phyloP scores from a whole-genome alignment of 768 basidiomycete species.

The Pleurotus tuoliensis region DNA sequence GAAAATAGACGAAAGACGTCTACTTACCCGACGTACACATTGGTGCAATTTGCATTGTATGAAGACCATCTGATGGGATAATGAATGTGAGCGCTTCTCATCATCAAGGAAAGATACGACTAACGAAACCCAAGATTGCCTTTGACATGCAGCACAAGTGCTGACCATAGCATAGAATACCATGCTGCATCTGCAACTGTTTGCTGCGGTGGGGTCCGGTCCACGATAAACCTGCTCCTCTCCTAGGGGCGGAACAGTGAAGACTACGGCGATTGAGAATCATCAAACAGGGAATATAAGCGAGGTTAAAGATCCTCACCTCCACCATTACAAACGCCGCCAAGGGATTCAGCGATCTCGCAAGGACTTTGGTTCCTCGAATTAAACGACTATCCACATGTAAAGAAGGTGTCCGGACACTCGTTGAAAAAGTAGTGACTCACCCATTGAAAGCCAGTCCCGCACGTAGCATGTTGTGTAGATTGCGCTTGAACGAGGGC shows the following conservation, averaged over 20 bases:
- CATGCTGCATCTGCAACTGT: constrained; percentile 47
- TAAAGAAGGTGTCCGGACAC: not conserved
- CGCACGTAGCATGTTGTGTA: not conserved
- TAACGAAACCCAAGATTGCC: constrained; percentile 26
- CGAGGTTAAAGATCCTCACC: constrained; percentile 26
- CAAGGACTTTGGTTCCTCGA: constrained; percentile 46
- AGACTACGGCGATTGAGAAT: constrained; percentile 21
- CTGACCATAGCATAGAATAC: constrained; percentile 50
- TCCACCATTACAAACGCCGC: constrained; percentile 37
- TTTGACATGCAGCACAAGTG: constrained; percentile 51
- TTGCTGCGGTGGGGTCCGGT: constrained; percentile 27
- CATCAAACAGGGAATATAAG: not conserved
- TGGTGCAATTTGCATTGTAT: constrained; percentile 45
- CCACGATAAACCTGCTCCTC: constrained; percentile 31
- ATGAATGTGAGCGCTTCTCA: not conserved
- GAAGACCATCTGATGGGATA: constrained; percentile 38
- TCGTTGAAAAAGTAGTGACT: not conserved
- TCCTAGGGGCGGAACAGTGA: constrained; percentile 28
- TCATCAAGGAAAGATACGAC: not conserved
- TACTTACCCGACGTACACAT: constrained; percentile 30
- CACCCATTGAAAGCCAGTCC: constrained; percentile 1
- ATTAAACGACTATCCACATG: constrained; percentile 31
- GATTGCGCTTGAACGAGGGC: not conserved
- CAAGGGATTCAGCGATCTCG: constrained; percentile 36
- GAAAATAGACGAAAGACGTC: constrained; percentile 7